Evolutionary conservation across 495 filamentous ascomycete species (phyloP), one percentile per base, ranked within the genome.

Genomic region (Penicillium verhagenii): DNA sequence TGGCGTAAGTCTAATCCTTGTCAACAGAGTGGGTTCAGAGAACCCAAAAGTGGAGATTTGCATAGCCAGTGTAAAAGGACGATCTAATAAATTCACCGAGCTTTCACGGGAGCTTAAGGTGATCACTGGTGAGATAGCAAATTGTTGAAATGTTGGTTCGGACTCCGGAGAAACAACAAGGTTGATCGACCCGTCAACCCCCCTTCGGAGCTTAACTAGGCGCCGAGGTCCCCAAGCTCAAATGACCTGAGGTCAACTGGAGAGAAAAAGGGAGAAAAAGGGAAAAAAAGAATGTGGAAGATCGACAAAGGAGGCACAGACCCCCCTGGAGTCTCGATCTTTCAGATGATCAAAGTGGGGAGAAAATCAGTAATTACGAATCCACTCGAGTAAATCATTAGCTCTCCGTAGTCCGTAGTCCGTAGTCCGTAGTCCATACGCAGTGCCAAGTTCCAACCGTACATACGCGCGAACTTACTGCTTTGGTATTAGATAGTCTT

Each of bases 121-220:
- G n/a, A n/a, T n/a, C n/a, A n/a, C n/a, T n/a, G n/a, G n/a, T n/a
- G n/a, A n/a, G n/a, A n/a, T n/a, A n/a, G 33, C 33, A 16, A 14
- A 35, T 35, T 13, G 33, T 4, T n/a, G 13, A 16, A 35, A 35
- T 35, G 6, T 33, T 33, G 29, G 9, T 35, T 35, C 33, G 33
- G n/a, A n/a, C n/a, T n/a, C n/a, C n/a, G 16, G 14, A 28, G 11
- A 37, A 49, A 37, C 9, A 23, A 44, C 19, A 25, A 44, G 20
- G 18, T 23, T 44, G 14, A 21, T 21, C 25, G 51, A 50, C 47
- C 52, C 48, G 20, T 58, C 58, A 54, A 53, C 49, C 60, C 60
- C 64, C 39, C 46, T n/a, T 37, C 53, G 47, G 43, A 60, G 61
- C 60, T 64, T 66, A 61, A 57, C 56, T 62, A 53, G 50, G 53